Evolutionary conservation across 495 filamentous ascomycete genomes (phyloP).

Genomic region (Xylaria flabelliformis): DNA sequence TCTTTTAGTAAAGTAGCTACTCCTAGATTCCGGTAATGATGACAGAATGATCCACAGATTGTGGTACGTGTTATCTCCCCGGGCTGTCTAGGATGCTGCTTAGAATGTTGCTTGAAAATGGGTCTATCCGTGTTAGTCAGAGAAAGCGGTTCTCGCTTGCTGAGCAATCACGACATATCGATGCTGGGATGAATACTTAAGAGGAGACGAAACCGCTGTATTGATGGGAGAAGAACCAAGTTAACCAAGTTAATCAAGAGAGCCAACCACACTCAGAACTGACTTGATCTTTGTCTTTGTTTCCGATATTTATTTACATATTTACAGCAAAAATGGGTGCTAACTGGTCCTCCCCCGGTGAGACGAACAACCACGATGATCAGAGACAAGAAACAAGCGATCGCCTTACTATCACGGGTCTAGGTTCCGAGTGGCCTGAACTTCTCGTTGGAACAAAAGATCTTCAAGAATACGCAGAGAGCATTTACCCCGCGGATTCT

Average conservation of each 20-base stretch:
- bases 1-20: neutral
- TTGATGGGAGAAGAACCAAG: neutral
- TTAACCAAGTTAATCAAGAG: neutral
- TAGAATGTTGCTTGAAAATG: neutral
- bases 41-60: conserved; percentile 5
- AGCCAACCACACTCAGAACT: neutral
- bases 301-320: neutral
- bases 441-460: conserved; percentile 9
- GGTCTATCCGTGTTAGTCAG: conserved; percentile 4
- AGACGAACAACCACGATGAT: neutral
- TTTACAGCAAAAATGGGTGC: conserved; percentile 18
- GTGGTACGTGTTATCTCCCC: neutral
- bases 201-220: neutral
- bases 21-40: neutral
- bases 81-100: neutral
- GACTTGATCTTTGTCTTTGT: neutral
- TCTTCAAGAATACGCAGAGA: conserved; percentile 19
- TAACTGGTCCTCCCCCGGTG: conserved; percentile 10
- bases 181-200: neutral
- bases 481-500: conserved; percentile 20
- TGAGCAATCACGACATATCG: neutral
- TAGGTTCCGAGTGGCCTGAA: conserved; percentile 19
- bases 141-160: neutral
- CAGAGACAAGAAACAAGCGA: conserved; percentile 9
- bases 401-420: conserved; percentile 23